Percentiles rank a stretch among this genome's conserved stretches.
phyloP scores from a whole-genome alignment of 2,329 filamentous ascomycete genomes.

The Hymenoscyphus occultus region DNA sequence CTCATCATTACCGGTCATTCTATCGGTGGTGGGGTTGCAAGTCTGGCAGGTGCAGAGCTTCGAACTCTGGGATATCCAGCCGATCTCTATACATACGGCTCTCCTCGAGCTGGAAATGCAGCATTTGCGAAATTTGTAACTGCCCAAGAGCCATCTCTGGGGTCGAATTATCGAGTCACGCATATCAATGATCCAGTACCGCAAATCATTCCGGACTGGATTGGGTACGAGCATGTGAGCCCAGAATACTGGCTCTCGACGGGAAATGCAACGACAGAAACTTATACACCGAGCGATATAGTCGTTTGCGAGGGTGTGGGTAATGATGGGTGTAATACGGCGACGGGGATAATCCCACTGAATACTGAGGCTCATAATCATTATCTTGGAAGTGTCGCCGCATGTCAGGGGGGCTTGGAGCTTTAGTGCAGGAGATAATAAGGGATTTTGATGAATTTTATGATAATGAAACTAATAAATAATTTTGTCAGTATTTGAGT shows the following conservation, averaged over 20 bases:
- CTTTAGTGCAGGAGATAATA: not conserved
- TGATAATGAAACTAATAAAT: not conserved
- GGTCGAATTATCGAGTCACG: constrained; percentile 58
- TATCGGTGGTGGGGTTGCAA: constrained; percentile 34
- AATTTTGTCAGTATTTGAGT: not conserved
- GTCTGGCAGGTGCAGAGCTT: constrained; percentile 32
- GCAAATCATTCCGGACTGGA: constrained; percentile 57
- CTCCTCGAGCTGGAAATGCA: constrained; percentile 34
- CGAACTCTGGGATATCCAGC: constrained; percentile 16
- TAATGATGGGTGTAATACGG: constrained; percentile 51
- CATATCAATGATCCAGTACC: constrained; percentile 67
- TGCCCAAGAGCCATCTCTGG: constrained; percentile 26
- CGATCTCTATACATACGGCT: constrained; percentile 32
- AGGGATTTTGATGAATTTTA: not conserved
- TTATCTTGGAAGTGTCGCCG: constrained; percentile 49
- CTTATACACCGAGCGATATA: constrained; percentile 43
- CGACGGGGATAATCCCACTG: constrained; percentile 38
- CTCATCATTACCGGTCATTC: constrained; percentile 34
- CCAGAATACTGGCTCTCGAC: constrained; percentile 65
- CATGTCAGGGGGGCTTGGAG: constrained; percentile 35
- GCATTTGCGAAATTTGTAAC: constrained; percentile 31
- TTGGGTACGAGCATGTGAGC: constrained; percentile 62
- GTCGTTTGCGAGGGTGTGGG: constrained; percentile 48
- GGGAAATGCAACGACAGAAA: constrained; percentile 35
- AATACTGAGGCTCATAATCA: constrained; percentile 45